These are phyloP conservation scores for Hermanozyma aechmeae DNA, from an alignment of 805 yeast genomes.

Conservation along the genomic window DNA sequence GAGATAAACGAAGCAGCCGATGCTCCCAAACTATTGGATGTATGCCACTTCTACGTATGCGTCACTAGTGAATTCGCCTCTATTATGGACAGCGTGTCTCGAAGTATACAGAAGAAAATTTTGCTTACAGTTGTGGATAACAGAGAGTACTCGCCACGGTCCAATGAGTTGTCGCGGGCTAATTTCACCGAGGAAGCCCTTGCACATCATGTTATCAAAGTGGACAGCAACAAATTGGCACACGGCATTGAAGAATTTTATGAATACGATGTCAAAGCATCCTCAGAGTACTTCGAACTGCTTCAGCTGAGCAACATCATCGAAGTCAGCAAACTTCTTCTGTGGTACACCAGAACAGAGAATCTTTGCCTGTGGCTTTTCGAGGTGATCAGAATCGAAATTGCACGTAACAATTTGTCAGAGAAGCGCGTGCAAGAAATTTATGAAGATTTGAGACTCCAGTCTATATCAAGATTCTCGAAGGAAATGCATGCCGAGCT, in stretches of 20 bases:
- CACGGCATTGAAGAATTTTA: constrained; percentile 22
- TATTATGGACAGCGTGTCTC: constrained; percentile 6
- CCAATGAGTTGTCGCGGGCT: constrained; percentile 20
- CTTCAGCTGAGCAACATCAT: constrained; percentile 25
- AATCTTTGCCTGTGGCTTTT: constrained; percentile 14
- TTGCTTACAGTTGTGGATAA: constrained; percentile 30
- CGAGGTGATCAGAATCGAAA: constrained; percentile 6
- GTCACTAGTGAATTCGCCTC: constrained; percentile 14
- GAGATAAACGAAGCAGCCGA: constrained; percentile 14
- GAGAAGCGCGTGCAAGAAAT: constrained; percentile 9
- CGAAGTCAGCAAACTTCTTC: constrained; percentile 22
- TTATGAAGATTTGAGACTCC: constrained; percentile 12
- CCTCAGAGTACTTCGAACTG: constrained; percentile 18
- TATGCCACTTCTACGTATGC: constrained; percentile 14
- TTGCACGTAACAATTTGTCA: constrained; percentile 7
- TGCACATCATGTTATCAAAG: constrained; percentile 21
- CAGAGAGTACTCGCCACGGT: constrained; percentile 25
- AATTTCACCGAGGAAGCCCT: constrained; percentile 7
- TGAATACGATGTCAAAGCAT: constrained; percentile 21
- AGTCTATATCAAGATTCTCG: constrained; percentile 19
- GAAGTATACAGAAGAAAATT: constrained; percentile 13
- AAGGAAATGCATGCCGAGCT: constrained; percentile 25
- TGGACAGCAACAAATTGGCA: constrained; percentile 17
- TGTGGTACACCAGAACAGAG: constrained; percentile 17
- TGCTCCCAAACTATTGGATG: constrained; percentile 5